phyloP scores from a whole-genome alignment of 1,139 yeast genomes.

The Kurtzmaniella quercitrusa region DNA sequence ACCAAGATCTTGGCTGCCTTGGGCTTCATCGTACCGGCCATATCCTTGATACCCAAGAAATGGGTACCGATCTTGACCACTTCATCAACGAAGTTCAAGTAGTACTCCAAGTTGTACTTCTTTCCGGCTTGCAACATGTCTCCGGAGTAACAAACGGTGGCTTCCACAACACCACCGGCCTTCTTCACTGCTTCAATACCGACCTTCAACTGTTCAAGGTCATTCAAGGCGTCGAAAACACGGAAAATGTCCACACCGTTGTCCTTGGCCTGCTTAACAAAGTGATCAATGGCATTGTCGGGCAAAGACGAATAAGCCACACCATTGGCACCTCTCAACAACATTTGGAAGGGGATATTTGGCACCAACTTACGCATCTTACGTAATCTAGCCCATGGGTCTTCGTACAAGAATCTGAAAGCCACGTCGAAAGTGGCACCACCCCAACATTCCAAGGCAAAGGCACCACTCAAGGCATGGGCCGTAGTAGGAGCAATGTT shows the following conservation, averaged over 20 bases:
- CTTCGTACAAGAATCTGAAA: conserved; percentile 97
- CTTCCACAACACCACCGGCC: conserved; percentile 98
- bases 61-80: conserved; percentile 95
- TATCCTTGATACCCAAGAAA: conserved; percentile 94
- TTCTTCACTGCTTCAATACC: conserved; percentile 97
- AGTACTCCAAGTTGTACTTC: conserved; percentile 91
- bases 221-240: conserved; percentile 96
- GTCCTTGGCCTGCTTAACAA: conserved; percentile 89
- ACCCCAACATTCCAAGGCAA: conserved; percentile 99
- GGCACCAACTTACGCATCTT: conserved; percentile 86
- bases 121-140: conserved; percentile 94
- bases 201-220: conserved; percentile 90
- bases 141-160: conserved; percentile 97
- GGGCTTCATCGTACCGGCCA: conserved; percentile 99
- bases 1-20: conserved; percentile 81
- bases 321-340: conserved; percentile 98
- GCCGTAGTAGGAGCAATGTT: conserved; percentile 95
- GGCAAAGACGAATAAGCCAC: conserved; percentile 97
- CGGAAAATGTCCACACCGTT: conserved; percentile 97
- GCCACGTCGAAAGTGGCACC: conserved; percentile 99
- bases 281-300: conserved; percentile 97
- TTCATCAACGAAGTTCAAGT: conserved; percentile 73
- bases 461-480: conserved; percentile 83
- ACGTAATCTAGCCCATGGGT: conserved; percentile 97
- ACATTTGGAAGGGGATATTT: conserved; percentile 98